Evolutionary conservation across 441 rosid species (phyloP).

Genomic region (Theobroma grandiflorum): DNA sequence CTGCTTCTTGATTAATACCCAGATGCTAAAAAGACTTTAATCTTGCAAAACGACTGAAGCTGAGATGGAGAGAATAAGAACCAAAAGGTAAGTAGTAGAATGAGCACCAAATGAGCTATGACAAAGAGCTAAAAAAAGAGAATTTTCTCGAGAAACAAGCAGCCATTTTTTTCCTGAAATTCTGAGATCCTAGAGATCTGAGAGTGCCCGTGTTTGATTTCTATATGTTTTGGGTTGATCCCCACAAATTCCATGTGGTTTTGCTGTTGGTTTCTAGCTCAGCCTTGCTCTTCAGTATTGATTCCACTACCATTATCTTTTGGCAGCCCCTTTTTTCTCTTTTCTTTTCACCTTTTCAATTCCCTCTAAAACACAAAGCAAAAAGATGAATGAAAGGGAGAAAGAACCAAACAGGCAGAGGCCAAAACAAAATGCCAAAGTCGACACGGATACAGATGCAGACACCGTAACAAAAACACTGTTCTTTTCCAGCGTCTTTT

Average conservation of each 20-base stretch:
- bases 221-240: slow-evolving; percentile 45
- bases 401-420: slow-evolving; percentile 54
- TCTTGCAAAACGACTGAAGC: slow-evolving; percentile 29
- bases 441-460: slow-evolving; percentile 61
- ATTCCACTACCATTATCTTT: slow-evolving; percentile 42
- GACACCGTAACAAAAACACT: slow-evolving; percentile 43
- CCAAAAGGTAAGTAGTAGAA: slow-evolving; percentile 36
- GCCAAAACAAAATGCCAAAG: slow-evolving; percentile 73
- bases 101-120: slow-evolving; percentile 41
- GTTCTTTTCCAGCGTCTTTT: neutral
- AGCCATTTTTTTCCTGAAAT: slow-evolving; percentile 50
- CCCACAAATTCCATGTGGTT: slow-evolving; percentile 52
- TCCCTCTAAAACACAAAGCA: slow-evolving; percentile 18
- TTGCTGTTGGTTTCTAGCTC: slow-evolving; percentile 38
- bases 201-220: slow-evolving; percentile 41
- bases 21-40: slow-evolving; percentile 35
- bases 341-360: slow-evolving; percentile 27
- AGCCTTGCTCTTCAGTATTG: slow-evolving; percentile 27
- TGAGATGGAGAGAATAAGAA: slow-evolving; percentile 39
- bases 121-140: slow-evolving; percentile 36
- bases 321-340: neutral
- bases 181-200: slow-evolving; percentile 95
- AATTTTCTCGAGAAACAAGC: slow-evolving; percentile 67
- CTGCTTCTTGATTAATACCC: slow-evolving; percentile 38
- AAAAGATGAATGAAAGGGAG: slow-evolving; percentile 30